Evolutionary conservation across 2,329 filamentous ascomycete genomes (phyloP).

Genomic region (Aspergillus luchuensis): DNA sequence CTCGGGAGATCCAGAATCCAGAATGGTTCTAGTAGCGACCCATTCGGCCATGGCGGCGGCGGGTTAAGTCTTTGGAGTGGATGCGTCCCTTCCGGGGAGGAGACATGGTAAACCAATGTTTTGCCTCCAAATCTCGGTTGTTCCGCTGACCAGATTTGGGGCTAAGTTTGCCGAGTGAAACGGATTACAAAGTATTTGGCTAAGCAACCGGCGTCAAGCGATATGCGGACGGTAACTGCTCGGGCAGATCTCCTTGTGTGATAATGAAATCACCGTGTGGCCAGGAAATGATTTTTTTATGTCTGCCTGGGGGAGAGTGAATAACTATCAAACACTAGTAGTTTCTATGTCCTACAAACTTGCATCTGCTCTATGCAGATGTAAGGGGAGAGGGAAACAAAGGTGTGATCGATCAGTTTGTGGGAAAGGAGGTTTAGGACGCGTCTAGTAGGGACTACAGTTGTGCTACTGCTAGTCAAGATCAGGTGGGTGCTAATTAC

Average conservation of each 20-base stretch:
- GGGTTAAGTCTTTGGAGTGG: conserved; percentile 20
- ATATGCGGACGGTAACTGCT: background rate
- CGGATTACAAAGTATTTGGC: background rate
- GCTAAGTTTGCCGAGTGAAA: background rate
- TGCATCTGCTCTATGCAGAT: background rate
- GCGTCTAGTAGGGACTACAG: background rate
- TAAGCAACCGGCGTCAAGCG: background rate
- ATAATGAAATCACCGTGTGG: background rate
- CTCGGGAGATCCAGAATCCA: background rate
- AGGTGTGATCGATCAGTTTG: background rate
- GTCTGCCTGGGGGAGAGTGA: background rate
- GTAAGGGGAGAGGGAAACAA: background rate
- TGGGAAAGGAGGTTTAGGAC: background rate
- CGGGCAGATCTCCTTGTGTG: background rate
- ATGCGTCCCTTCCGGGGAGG: conserved; percentile 2
- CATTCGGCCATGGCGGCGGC: conserved; percentile 3
- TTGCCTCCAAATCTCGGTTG: conserved; percentile 10
- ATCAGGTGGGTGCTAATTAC: background rate
- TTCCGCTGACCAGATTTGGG: background rate
- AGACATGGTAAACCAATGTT: conserved; percentile 3
- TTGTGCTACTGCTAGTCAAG: background rate
- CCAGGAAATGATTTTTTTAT: background rate
- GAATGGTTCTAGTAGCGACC: conserved; percentile 3
- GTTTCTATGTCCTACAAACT: background rate
- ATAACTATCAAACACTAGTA: background rate